phyloP scores from a whole-genome alignment of 2,329 filamentous ascomycete genomes.

The Aspergillus sp. region DNA sequence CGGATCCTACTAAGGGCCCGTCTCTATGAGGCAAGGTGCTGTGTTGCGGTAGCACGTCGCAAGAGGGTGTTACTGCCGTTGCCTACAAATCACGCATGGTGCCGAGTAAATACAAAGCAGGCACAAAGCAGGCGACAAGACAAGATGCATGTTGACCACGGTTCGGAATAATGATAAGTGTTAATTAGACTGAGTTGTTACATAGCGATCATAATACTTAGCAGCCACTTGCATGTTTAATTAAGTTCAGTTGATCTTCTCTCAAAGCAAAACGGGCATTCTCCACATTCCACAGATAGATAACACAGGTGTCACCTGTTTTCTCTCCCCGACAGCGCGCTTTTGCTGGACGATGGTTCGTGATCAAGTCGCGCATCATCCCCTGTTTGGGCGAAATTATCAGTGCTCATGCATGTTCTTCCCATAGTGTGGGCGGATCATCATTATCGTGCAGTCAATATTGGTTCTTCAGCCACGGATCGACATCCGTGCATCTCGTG shows the following conservation, averaged over 20 bases:
- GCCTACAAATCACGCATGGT: not conserved
- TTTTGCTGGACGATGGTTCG: not conserved
- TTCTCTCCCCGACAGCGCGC: not conserved
- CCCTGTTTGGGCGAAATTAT: not conserved
- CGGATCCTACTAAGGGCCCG: constrained; percentile 3
- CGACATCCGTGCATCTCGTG: not conserved
- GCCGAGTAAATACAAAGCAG: not conserved
- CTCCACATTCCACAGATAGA: not conserved
- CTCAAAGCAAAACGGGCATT: not conserved
- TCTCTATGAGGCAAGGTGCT: not conserved
- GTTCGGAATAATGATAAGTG: not conserved
- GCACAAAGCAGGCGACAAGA: not conserved
- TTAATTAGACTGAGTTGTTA: not conserved
- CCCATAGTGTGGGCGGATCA: not conserved
- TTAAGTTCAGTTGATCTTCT: not conserved
- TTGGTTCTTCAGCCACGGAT: not conserved
- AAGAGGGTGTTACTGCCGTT: not conserved
- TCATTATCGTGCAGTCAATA: not conserved
- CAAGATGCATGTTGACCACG: not conserved
- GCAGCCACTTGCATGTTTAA: not conserved
- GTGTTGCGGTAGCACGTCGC: not conserved
- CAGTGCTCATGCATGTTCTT: not conserved
- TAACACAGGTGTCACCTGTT: not conserved
- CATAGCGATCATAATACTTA: not conserved
- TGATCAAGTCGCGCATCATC: not conserved